A percentile compares a stretch with the other conserved stretches of the same genome.
These are phyloP conservation scores for Iberis pinnata DNA, from an alignment of 345 rosid species.

Conservation along the genomic window DNA sequence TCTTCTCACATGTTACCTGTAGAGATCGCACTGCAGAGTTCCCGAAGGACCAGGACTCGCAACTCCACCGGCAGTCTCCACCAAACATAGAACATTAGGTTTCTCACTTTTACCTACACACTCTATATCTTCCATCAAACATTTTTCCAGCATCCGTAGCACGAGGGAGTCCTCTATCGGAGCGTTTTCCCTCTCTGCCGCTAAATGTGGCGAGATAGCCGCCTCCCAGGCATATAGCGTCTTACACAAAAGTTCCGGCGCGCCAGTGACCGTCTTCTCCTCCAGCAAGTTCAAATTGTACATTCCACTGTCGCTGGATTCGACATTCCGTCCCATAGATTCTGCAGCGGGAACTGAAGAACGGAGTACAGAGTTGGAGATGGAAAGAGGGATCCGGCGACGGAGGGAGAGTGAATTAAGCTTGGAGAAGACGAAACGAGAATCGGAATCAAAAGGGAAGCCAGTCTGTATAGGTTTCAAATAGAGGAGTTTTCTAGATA, in stretches of 20 bases:
- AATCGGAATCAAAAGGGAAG: conserved; percentile 87
- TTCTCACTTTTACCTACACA: conserved; percentile 14
- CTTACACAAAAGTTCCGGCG: conserved; percentile 51
- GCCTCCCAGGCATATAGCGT: conserved; percentile 80
- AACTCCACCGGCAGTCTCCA: conserved; percentile 95
- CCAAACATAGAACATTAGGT: conserved; percentile 45
- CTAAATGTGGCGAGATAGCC: conserved; percentile 88
- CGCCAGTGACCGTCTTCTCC: conserved; percentile 31
- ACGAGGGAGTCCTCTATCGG: conserved; percentile 41
- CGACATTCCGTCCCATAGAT: conserved; percentile 14
- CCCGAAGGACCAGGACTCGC: conserved; percentile 93
- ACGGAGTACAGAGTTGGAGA: conserved; percentile 53
- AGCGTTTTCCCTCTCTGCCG: conserved; percentile 63
- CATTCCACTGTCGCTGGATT: conserved; percentile 31
- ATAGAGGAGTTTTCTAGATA: conserved; percentile 45
- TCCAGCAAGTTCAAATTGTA: conserved; percentile 41
- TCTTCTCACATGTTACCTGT: conserved; percentile 36
- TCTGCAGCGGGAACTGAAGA: conserved; percentile 52
- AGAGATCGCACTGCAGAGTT: conserved; percentile 84
- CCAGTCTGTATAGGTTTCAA: conserved; percentile 89
- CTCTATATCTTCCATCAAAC: conserved; percentile 39
- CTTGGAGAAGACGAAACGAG: conserved; percentile 62
- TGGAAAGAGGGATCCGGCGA: conserved; percentile 35
- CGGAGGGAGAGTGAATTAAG: conserved; percentile 56
- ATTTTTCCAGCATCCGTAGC: conserved; percentile 38